Conservation (phyloP, 139 green algal species). For the Volvox africanus region DNA sequence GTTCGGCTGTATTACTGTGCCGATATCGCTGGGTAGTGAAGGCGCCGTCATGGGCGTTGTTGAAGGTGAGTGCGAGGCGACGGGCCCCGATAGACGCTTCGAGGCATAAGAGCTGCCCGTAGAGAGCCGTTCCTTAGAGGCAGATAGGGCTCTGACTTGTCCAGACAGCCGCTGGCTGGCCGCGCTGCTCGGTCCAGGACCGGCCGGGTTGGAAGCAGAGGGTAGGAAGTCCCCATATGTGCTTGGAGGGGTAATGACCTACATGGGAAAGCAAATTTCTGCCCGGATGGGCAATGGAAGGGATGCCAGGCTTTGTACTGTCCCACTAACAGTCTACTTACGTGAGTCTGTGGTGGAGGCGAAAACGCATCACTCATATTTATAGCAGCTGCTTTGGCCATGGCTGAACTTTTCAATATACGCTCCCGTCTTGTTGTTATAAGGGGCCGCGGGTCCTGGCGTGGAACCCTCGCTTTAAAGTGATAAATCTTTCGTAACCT, state of each 20-base stretch:
- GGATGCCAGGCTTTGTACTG: too few species aligned
- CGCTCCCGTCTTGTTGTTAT: not conserved
- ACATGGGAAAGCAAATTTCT: not conserved
- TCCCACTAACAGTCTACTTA: not conserved
- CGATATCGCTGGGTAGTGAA: not conserved
- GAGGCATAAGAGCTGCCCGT: not conserved
- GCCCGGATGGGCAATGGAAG: too few species aligned
- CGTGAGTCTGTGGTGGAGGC: not conserved
- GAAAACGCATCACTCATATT: not conserved
- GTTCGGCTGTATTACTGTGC: not conserved
- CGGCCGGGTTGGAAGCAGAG: not conserved
- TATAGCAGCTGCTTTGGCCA: conserved; percentile 39
- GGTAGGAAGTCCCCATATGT: not conserved
- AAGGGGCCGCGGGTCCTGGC: conserved; percentile 16
- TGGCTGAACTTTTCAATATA: not conserved
- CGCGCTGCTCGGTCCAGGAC: not conserved
- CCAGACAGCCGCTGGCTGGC: not conserved
- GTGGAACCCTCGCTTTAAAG: not conserved
- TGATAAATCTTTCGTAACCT: not conserved
- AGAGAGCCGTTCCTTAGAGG: not conserved
- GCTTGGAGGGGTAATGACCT: not conserved
- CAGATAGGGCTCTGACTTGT: not conserved
- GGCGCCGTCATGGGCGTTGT: not conserved
- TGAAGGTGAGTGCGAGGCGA: not conserved
- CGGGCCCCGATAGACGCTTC: not conserved